Evolutionary conservation across 192 early-diverging fungal species (phyloP).

Genomic region (Gorgonomyces haynaldii): DNA sequence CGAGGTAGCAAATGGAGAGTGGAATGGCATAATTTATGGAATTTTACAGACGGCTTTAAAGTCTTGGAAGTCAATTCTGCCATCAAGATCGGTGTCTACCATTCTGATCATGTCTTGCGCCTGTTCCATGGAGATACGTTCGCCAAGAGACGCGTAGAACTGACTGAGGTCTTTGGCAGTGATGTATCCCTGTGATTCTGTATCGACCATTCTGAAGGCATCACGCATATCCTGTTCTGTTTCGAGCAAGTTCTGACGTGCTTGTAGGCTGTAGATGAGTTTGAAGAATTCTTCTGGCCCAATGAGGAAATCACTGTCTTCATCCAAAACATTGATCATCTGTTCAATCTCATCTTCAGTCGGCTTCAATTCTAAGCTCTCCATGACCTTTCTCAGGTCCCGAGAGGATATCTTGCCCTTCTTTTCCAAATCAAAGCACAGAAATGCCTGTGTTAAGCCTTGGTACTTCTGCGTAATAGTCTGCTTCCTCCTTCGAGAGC

Average conservation of each 20-base stretch:
- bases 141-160: too few species aligned
- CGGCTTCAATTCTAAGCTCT: neutral
- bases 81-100: too few species aligned
- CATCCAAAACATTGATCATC: slow-evolving; percentile 1
- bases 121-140: too few species aligned
- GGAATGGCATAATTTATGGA: too few species aligned
- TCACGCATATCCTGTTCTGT: slow-evolving; percentile 1
- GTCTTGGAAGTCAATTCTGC: too few species aligned
- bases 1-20: too few species aligned
- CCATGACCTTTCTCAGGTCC: neutral
- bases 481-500: slow-evolving; percentile 2
- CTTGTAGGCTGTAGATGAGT: neutral
- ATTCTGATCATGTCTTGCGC: too few species aligned
- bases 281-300: neutral
- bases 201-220: neutral
- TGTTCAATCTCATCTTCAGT: neutral
- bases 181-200: neutral
- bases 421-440: slow-evolving; percentile 4
- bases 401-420: neutral
- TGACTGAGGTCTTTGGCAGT: slow-evolving; percentile 1
- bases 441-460: neutral
- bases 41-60: too few species aligned
- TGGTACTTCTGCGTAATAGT: slow-evolving; percentile 1
- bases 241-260: neutral
- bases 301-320: neutral